Base-by-base conservation (phyloP, 352 stramenopile species). In the Hyaloperonospora arabidopsidis region DNA sequence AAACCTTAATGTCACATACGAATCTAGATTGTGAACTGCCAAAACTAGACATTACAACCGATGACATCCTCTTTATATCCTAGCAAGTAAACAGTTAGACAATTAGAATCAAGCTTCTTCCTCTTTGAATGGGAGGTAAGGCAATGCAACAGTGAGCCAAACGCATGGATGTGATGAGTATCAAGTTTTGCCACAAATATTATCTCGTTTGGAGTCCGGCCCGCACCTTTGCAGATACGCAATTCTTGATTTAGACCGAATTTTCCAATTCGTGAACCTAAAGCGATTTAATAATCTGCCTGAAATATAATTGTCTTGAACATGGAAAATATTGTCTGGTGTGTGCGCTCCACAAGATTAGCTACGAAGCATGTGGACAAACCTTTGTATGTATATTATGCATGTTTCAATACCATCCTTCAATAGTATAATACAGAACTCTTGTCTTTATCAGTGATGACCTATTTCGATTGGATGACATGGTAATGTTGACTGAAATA, bases 1-100 rank as follows among this genome's bases (percentile, higher is more conserved):
- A n/a, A 15, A 41, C 12, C 2, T 41, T 41, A n/a, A 41, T 15
- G 2, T 41, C 35, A 15, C 12, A 41, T 41, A 41, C 35, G 13
- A 15, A 41, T 10, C 35, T 10, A 18, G 5, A 5, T 41, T 41
- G 32, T 41, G 35, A 4, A 15, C 35, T 41, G 35, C 12, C 36
- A 53, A 45, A 32, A 74, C 40, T 69, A 7, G 64, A 75, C 46
- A 52, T 74, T 67, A 18, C 5, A 41, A 41, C 5, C 12, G 2
- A 41, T 10, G 25, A 70, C 74, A 40, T 61, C 74, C 46, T 59
- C 76, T 40, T 12, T 18, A 34, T 39, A 58, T 28, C 13, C 43
- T 18, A n/a, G 35, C n/a, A 41, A 18, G 13, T 15, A 41, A 13
- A 4, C 35, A 41, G 13, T 6, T 41, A 5, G 35, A 41, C 35